Evolutionary conservation across 345 rosid genomes (phyloP).

Genomic region (Leavenworthia alabamica): DNA sequence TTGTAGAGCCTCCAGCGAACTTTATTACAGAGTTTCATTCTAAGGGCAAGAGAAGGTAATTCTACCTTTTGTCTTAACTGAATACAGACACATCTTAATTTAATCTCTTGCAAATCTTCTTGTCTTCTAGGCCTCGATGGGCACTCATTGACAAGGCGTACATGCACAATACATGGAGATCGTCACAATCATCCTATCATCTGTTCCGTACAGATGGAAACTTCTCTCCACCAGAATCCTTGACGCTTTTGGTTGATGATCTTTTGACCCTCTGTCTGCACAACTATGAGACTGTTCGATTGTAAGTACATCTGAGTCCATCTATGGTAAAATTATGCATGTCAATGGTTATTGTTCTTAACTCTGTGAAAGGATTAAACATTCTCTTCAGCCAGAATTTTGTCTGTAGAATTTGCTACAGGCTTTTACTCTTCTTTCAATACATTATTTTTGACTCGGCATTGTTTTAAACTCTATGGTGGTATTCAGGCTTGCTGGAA

Average conservation of each 20-base stretch:
- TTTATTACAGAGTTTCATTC: conserved; percentile 77
- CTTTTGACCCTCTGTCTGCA: conserved; percentile 78
- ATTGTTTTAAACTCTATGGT: conserved; percentile 17
- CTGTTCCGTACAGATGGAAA: conserved; percentile 70
- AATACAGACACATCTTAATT: background rate
- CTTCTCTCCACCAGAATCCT: conserved; percentile 67
- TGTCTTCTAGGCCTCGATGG: conserved; percentile 85
- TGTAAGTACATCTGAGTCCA: conserved; percentile 47
- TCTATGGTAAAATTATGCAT: conserved; percentile 6
- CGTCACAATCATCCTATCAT: conserved; percentile 92
- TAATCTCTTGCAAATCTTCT: conserved; percentile 4
- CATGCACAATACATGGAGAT: conserved; percentile 95
- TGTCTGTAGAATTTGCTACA: background rate
- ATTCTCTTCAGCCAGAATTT: background rate
- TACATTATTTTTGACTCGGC: background rate
- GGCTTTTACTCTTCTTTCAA: conserved; percentile 12
- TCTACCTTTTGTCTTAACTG: conserved; percentile 1
- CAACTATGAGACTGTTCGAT: conserved; percentile 90
- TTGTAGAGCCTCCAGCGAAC: conserved; percentile 89
- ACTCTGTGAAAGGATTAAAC: background rate
- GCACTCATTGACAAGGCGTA: conserved; percentile 90
- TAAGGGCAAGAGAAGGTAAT: conserved; percentile 87
- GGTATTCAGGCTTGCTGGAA: conserved; percentile 82
- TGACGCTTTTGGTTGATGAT: conserved; percentile 70
- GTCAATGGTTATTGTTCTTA: conserved; percentile 5